Conservation (phyloP, 768 basidiomycete species). For the Hortiboletus campestris region DNA sequence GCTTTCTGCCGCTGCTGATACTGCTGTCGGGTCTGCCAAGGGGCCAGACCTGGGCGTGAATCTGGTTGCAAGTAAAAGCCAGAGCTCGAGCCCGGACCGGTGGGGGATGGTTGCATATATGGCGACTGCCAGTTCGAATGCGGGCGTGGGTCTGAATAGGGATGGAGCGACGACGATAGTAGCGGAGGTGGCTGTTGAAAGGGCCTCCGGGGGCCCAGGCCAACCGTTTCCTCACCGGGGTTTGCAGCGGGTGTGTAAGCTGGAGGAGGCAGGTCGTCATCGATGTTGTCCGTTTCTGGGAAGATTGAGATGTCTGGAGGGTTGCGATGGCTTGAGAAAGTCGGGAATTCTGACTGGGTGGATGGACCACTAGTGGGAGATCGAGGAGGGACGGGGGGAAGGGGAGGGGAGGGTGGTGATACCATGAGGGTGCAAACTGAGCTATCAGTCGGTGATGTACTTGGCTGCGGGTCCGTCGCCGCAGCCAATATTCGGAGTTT, state of each 20-base stretch:
- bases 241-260: conserved; percentile 62
- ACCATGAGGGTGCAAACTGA: background rate
- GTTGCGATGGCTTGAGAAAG: background rate
- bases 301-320: background rate
- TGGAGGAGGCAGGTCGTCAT: conserved; percentile 68
- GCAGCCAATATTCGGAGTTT: too few species aligned
- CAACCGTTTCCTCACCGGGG: conserved; percentile 59
- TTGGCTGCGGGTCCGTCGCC: too few species aligned
- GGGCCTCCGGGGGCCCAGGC: conserved; percentile 60
- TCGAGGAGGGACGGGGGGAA: conserved; percentile 3
- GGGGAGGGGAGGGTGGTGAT: conserved; percentile 5
- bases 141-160: background rate
- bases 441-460: too few species aligned
- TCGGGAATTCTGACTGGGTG: background rate
- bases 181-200: conserved; percentile 46
- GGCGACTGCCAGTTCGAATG: background rate
- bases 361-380: background rate
- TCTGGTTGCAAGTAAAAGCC: conserved; percentile 13
- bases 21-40: conserved; percentile 22
- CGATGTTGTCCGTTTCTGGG: conserved; percentile 13
- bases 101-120: background rate
- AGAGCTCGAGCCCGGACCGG: background rate
- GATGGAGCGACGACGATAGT: conserved; percentile 2
- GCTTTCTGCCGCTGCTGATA: conserved; percentile 15
- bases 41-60: conserved; percentile 8